Conservation (phyloP, 1,284 basidiomycete species). For the Cystobasidiaceae sp. region DNA sequence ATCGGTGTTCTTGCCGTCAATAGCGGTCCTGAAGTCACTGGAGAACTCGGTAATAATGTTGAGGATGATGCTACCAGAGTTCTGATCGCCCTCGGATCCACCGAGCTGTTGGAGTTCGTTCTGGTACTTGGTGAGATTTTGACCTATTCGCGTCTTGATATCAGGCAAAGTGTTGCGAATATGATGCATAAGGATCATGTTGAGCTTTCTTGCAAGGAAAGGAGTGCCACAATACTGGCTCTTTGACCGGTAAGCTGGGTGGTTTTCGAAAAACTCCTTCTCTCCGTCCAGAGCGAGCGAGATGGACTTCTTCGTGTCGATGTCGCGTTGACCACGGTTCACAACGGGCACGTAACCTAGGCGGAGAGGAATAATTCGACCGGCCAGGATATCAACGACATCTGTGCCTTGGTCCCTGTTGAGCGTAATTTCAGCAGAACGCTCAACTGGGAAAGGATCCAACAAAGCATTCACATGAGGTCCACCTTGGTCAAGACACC, state of each 20-base stretch:
- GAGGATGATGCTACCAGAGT: constrained; percentile 79
- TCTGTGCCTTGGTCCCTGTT: constrained; percentile 89
- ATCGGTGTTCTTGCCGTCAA: constrained; percentile 96
- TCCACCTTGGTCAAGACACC: constrained; percentile 98
- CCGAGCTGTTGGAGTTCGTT: constrained; percentile 79
- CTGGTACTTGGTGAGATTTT: constrained; percentile 80
- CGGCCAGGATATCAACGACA: constrained; percentile 95
- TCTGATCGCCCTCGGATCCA: constrained; percentile 75
- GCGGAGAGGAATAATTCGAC: constrained; percentile 85
- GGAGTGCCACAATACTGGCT: constrained; percentile 95
- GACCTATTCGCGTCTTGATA: constrained; percentile 86
- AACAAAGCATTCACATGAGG: constrained; percentile 68
- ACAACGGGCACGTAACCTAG: constrained; percentile 95
- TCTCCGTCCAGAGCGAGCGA: constrained; percentile 78
- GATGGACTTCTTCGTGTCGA: constrained; percentile 82
- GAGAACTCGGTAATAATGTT: constrained; percentile 97
- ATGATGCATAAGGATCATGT: constrained; percentile 97
- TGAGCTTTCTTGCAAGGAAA: constrained; percentile 93
- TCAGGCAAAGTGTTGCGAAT: constrained; percentile 93
- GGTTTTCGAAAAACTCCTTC: constrained; percentile 87
- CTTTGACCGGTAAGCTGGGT: constrained; percentile 86
- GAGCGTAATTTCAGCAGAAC: background rate
- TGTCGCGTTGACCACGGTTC: constrained; percentile 95
- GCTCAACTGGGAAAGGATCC: background rate
- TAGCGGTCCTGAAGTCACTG: constrained; percentile 88